phyloP scores from a whole-genome alignment of 345 rosid genomes.

The Noccaea caerulescens region DNA sequence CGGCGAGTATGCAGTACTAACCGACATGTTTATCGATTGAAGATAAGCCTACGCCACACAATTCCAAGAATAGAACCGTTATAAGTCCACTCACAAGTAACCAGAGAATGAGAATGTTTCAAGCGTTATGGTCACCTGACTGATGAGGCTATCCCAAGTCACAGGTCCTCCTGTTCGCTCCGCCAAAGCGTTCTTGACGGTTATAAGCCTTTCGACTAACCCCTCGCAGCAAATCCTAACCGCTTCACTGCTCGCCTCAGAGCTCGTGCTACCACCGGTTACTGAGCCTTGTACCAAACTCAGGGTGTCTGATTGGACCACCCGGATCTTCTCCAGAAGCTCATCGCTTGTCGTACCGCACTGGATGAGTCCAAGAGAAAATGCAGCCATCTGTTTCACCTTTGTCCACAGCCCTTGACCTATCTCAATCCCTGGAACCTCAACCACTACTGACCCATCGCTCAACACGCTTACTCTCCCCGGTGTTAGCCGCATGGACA shows the following conservation, averaged over 20 bases:
- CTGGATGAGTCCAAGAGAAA: conserved; percentile 63
- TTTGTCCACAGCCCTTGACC: conserved; percentile 99
- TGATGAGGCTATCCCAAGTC: conserved; percentile 73
- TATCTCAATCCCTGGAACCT: conserved; percentile 90
- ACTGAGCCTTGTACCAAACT: conserved; percentile 80
- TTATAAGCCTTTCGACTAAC: conserved; percentile 68
- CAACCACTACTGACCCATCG: conserved; percentile 85
- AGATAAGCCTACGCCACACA: conserved; percentile 29
- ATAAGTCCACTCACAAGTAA: background rate
- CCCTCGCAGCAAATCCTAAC: conserved; percentile 69
- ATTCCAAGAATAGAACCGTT: conserved; percentile 5
- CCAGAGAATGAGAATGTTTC: conserved; percentile 9
- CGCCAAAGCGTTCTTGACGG: conserved; percentile 57
- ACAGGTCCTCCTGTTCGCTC: conserved; percentile 55
- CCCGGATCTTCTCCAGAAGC: conserved; percentile 67
- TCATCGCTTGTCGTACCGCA: conserved; percentile 54
- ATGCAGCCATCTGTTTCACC: conserved; percentile 88
- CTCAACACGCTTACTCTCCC: conserved; percentile 83
- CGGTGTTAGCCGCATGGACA: conserved; percentile 53
- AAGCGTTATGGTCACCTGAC: conserved; percentile 58
- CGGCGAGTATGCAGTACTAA: conserved; percentile 56
- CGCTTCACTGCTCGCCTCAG: conserved; percentile 86
- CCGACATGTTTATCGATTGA: conserved; percentile 59
- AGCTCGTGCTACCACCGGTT: conserved; percentile 86
- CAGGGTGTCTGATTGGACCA: conserved; percentile 73